Percentiles rank a stretch among this genome's conserved stretches.
Evolutionary conservation across 2,329 filamentous ascomycete species (phyloP).

Genomic region (Xylaria multiplex): DNA sequence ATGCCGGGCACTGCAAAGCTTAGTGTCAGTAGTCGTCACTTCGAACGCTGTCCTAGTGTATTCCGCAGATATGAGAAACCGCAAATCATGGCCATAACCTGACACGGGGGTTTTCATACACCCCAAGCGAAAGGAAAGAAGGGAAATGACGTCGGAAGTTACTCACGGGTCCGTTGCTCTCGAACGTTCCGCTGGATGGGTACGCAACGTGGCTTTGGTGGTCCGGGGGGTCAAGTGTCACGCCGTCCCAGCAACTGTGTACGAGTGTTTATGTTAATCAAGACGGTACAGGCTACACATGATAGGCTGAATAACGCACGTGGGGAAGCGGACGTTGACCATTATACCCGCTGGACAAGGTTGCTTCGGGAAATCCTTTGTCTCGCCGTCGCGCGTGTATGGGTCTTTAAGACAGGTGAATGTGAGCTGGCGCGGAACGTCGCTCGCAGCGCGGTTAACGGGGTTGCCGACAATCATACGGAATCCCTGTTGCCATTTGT

Average conservation of each 20-base stretch:
- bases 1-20: constrained; percentile 53
- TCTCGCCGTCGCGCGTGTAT: constrained; percentile 30
- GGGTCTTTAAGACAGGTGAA: constrained; percentile 31
- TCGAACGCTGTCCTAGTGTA: background rate
- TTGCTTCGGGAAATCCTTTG: constrained; percentile 53
- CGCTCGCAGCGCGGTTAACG: constrained; percentile 42
- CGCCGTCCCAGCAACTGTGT: constrained; percentile 62
- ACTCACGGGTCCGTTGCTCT: constrained; percentile 52
- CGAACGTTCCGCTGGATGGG: constrained; percentile 51
- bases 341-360: constrained; percentile 61
- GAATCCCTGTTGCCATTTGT: constrained; percentile 50
- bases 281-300: too few relatives aligned
- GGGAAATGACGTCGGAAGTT: background rate
- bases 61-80: background rate
- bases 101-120: too few relatives aligned
- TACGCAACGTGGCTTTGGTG: constrained; percentile 63
- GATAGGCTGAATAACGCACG: constrained; percentile 38
- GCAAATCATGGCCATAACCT: too few relatives aligned
- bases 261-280: background rate
- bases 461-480: constrained; percentile 55
- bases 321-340: constrained; percentile 63
- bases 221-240: constrained; percentile 57
- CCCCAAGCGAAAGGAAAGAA: too few relatives aligned
- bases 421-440: constrained; percentile 30
- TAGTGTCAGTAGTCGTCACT: background rate